These are phyloP conservation scores for Neonectria sp. DNA, from an alignment of 2,329 filamentous ascomycete species.

Conservation along the genomic window DNA sequence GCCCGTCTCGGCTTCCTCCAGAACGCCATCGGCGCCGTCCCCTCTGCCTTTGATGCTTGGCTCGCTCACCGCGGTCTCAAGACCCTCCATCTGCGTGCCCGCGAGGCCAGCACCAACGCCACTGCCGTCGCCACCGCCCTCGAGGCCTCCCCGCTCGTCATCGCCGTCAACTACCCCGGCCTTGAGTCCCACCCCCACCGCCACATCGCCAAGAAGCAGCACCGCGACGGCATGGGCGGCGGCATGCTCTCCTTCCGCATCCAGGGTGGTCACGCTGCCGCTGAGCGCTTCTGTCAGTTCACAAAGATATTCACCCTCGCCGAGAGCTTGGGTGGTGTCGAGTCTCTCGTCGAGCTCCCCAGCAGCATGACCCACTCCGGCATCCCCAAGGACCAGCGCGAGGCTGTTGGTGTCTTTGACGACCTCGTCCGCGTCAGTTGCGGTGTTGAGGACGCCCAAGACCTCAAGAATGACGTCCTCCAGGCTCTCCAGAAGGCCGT, in stretches of 20 bases:
- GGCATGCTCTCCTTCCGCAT: conserved; percentile 99
- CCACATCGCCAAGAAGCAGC: conserved; percentile 88
- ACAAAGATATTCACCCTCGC: conserved; percentile 94
- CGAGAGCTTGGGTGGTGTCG: conserved; percentile 92
- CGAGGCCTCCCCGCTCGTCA: conserved; percentile 84
- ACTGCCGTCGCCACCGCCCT: conserved; percentile 82
- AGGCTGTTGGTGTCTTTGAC: conserved; percentile 94
- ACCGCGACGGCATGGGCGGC: conserved; percentile 93
- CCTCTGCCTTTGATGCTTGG: conserved; percentile 97
- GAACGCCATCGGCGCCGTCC: conserved; percentile 96
- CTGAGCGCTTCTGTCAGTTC: conserved; percentile 91
- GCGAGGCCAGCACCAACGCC: conserved; percentile 88
- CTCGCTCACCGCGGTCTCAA: conserved; percentile 97
- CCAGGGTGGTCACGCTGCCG: conserved; percentile 86
- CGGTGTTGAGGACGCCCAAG: conserved; percentile 91
- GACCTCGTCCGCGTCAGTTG: conserved; percentile 95
- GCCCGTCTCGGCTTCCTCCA: conserved; percentile 90
- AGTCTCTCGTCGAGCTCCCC: conserved; percentile 92
- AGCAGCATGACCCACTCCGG: conserved; percentile 98
- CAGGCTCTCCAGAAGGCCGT: conserved; percentile 87
- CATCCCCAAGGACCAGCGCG: conserved; percentile 90
- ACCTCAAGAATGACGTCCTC: conserved; percentile 85
- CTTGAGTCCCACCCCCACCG: conserved; percentile 90
- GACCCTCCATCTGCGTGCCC: conserved; percentile 93
- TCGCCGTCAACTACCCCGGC: conserved; percentile 96